Evolutionary conservation across 1,284 basidiomycete genomes (phyloP), one percentile per base, ranked within the genome.

Genomic region (Melanopsichium pennsylvanicum): DNA sequence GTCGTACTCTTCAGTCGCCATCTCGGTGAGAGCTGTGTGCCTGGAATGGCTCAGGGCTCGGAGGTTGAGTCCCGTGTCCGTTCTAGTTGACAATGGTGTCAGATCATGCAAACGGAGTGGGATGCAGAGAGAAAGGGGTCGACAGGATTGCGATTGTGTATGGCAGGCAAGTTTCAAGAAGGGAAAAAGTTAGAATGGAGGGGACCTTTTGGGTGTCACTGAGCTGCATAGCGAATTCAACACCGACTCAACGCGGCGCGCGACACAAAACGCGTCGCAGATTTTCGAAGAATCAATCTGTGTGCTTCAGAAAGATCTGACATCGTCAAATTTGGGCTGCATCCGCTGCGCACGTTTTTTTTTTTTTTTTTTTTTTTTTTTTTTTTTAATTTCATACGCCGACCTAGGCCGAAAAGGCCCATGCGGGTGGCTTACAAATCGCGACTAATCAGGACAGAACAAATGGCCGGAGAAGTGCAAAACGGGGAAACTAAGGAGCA

Each of bases 181-280:
- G 23, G 21, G 29, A 33, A 21, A 16, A 50, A 32, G 29, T n/a
- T n/a, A n/a, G 9, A 34, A 35, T 15, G 15, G 22, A 25, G 18
- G 19, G 36, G 21, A 33, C 32, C 35, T 27, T 31, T 3, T 29
- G 18, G 5, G 26, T 22, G 32, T 41, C 22, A 43, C 37, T 16
- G 38, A 40, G 37, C 33, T 62, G 59, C 52, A 52, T 32, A 9
- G 13, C 9, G 58, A 57, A 52, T 57, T 54, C 54, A 63, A 63
- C 60, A 63, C 58, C 27, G 48, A 54, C 60, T 63, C 52, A 63
- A 63, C 60, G 60, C 60, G 60, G 44, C 52, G 60, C 52, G 60
- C 31, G 26, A 33, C 2, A 5, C n/a, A 7, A 18, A 36, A 63
- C 60, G 60, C 60, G 60, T 63, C 60, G 35, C 11, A 13, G 15